Conservation (phyloP, 2,329 filamentous ascomycete species). For the Ceratocystis eucalypticola region DNA sequence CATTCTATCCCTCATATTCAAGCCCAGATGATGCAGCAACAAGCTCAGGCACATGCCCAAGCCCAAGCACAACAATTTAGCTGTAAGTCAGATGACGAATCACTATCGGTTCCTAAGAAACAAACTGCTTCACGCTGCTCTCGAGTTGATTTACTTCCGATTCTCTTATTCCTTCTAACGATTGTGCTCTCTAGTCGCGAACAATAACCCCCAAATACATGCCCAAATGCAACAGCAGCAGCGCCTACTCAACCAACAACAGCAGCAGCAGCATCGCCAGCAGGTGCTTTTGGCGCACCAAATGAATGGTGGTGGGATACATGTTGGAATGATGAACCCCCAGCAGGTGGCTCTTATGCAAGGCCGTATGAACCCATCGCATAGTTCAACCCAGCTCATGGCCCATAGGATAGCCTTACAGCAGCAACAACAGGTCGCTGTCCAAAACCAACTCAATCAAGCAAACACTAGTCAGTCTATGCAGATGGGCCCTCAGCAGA, state of each 20-base stretch:
- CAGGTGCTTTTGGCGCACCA: constrained; percentile 44
- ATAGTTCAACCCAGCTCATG: constrained; percentile 27
- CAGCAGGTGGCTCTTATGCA: constrained; percentile 40
- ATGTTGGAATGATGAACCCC: constrained; percentile 36
- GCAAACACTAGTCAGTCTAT: constrained; percentile 34
- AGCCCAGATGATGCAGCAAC: constrained; percentile 44
- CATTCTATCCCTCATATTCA: constrained; percentile 60
- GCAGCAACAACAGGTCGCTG: constrained; percentile 28
- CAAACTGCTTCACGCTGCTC: too few species aligned
- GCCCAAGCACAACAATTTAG: constrained; percentile 21
- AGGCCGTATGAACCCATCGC: constrained; percentile 7
- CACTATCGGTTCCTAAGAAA: neutral
- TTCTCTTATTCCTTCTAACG: too few species aligned
- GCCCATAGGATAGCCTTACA: constrained; percentile 36
- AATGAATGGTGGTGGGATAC: constrained; percentile 36
- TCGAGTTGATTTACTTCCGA: too few species aligned
- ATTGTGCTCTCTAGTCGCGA: constrained; percentile 8
- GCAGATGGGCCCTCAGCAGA: constrained; percentile 34
- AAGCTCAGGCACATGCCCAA: neutral
- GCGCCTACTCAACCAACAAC: constrained; percentile 40
- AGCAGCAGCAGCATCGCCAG: constrained; percentile 39
- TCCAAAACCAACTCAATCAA: constrained; percentile 30
- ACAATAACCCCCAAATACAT: constrained; percentile 28
- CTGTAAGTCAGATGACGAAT: constrained; percentile 1
- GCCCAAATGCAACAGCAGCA: constrained; percentile 37